These are phyloP conservation scores for Penicillium sp. DNA, from an alignment of 2,329 filamentous ascomycete genomes.

Conservation along the genomic window DNA sequence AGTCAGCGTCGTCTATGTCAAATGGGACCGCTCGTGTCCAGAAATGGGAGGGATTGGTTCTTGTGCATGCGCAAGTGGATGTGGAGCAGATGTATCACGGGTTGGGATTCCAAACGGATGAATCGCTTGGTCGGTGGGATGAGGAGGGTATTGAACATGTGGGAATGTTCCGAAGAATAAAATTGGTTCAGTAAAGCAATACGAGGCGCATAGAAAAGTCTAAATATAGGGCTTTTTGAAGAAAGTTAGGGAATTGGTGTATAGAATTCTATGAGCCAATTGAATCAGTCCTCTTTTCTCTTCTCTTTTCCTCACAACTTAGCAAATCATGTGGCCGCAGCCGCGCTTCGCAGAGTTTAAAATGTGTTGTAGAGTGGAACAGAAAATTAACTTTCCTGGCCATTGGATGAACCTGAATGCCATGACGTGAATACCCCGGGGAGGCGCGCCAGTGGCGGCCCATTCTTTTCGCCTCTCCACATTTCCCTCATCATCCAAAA, in stretches of 20 bases:
- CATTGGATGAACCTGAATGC: background rate
- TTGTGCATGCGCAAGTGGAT: constrained; percentile 74
- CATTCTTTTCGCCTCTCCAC: background rate
- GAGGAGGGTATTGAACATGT: constrained; percentile 85
- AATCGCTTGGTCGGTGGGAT: constrained; percentile 72
- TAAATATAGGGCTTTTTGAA: background rate
- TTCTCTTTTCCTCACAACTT: background rate
- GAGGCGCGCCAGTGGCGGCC: background rate
- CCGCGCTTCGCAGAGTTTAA: background rate
- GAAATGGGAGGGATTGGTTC: constrained; percentile 71
- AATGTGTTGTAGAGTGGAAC: background rate
- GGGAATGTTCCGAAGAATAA: constrained; percentile 69
- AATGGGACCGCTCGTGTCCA: constrained; percentile 46
- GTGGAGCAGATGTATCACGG: constrained; percentile 67
- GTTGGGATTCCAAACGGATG: constrained; percentile 73
- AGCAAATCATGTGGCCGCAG: background rate
- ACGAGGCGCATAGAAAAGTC: background rate
- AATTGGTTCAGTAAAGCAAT: background rate
- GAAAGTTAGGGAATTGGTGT: background rate
- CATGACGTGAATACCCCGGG: background rate
- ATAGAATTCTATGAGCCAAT: background rate
- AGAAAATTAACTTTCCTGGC: background rate
- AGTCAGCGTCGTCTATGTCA: constrained; percentile 33
- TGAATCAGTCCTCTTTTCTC: background rate
- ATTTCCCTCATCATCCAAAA: background rate